A percentile compares a stretch with the other conserved stretches of the same genome.
Conservation (phyloP, 345 rosid genomes). For the Cardiospermum halicacabum region DNA sequence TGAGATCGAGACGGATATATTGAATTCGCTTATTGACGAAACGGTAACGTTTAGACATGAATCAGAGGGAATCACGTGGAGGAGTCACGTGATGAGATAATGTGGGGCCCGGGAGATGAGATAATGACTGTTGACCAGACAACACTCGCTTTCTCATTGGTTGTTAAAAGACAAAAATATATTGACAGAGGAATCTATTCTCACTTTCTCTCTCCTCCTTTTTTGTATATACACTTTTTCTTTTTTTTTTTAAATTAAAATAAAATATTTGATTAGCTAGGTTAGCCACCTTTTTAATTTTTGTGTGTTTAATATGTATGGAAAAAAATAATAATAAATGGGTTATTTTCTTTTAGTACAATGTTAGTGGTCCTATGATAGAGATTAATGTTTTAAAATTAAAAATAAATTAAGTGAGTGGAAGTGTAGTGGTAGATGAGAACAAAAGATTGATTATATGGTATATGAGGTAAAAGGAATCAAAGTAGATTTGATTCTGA, state of each 20-base stretch:
- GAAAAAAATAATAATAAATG: conserved; percentile 2
- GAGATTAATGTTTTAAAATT: too few relatives aligned
- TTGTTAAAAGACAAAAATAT: conserved; percentile 23
- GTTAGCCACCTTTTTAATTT: too few relatives aligned
- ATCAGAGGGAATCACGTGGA: conserved; percentile 51
- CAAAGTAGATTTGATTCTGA: conserved; percentile 4
- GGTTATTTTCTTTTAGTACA: not conserved
- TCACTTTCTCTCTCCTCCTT: too few relatives aligned
- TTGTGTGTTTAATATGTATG: not conserved
- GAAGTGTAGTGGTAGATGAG: not conserved
- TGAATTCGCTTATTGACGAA: conserved; percentile 48
- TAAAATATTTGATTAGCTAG: too few relatives aligned
- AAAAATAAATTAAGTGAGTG: too few relatives aligned
- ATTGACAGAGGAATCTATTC: conserved; percentile 29
- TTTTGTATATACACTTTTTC: not conserved
- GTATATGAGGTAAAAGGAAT: not conserved
- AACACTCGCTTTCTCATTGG: conserved; percentile 22
- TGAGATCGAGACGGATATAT: conserved; percentile 44
- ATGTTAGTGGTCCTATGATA: not conserved
- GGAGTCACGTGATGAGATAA: conserved; percentile 62
- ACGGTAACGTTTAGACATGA: conserved; percentile 36
- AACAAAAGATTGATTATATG: not conserved
- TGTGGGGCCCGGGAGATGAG: conserved; percentile 29
- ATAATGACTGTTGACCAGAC: conserved; percentile 4
- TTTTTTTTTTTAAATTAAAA: not conserved